Percentiles rank a stretch among this genome's conserved stretches.
Conservation (phyloP, 768 basidiomycete genomes). For the Crassisporium funariophilum region DNA sequence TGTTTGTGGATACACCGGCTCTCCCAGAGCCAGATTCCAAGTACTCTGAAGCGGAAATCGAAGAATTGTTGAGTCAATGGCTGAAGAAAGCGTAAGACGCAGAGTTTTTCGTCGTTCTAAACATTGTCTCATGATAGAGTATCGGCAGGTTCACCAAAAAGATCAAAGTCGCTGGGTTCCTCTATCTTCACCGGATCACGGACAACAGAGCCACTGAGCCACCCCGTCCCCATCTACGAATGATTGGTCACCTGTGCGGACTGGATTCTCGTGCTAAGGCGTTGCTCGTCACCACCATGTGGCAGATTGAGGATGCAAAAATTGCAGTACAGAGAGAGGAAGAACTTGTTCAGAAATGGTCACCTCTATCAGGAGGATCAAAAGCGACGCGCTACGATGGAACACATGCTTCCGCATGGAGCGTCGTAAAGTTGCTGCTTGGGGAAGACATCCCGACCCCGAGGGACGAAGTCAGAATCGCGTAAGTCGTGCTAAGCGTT, state of each 20-base stretch:
- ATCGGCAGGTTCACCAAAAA: constrained; percentile 5
- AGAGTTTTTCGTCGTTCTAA: too few relatives aligned
- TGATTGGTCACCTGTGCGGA: constrained; percentile 51
- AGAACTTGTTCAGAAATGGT: constrained; percentile 12
- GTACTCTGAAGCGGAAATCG: constrained; percentile 11
- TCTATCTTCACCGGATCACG: constrained; percentile 48
- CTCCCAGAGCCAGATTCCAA: constrained; percentile 11
- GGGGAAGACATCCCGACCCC: too few relatives aligned
- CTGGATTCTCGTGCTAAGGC: constrained; percentile 44
- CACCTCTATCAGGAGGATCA: constrained; percentile 15
- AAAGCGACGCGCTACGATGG: too few relatives aligned
- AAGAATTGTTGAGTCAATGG: constrained; percentile 12
- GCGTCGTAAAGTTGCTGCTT: too few relatives aligned
- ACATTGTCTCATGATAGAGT: background rate
- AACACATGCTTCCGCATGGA: too few relatives aligned
- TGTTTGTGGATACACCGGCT: constrained; percentile 18
- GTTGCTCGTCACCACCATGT: constrained; percentile 52
- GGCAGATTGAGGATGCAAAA: constrained; percentile 34
- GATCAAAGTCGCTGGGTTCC: constrained; percentile 30
- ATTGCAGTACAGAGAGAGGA: constrained; percentile 9
- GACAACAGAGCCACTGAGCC: constrained; percentile 43
- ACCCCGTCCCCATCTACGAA: constrained; percentile 42
- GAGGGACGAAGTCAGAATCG: constrained; percentile 2
- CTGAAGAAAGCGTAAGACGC: constrained; percentile 2
- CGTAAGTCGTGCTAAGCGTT: background rate